Conservation (phyloP, 2,329 filamentous ascomycete species). For the Herpotrichia juniperi region DNA sequence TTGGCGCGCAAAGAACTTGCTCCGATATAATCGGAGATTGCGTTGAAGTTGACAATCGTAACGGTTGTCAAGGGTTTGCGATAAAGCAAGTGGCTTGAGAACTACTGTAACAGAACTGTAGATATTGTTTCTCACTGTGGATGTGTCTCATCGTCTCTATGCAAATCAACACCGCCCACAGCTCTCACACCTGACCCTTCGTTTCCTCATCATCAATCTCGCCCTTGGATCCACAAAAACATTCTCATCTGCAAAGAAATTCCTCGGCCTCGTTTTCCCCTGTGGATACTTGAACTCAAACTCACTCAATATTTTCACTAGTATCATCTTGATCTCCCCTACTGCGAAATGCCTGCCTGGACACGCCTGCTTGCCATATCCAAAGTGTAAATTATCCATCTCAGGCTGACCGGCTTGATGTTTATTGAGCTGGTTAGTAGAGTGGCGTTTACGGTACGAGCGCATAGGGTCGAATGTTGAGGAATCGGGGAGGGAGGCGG, state of each 20-base stretch:
- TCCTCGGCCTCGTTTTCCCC: constrained; percentile 5
- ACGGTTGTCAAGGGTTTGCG: too few species aligned
- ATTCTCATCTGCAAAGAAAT: constrained; percentile 6
- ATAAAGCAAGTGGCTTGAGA: too few species aligned
- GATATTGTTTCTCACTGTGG: too few species aligned
- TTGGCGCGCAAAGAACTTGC: background rate
- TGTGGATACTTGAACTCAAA: constrained; percentile 8
- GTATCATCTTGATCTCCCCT: constrained; percentile 12
- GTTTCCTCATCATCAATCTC: constrained; percentile 3
- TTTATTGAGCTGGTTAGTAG: constrained; percentile 4
- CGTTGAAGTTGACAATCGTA: too few species aligned
- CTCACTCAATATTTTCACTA: constrained; percentile 6
- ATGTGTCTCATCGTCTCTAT: too few species aligned
- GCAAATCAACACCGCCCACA: background rate
- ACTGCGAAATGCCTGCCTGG: constrained; percentile 17
- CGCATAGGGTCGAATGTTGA: constrained; percentile 16
- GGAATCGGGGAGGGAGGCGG: constrained; percentile 4
- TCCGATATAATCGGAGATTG: too few species aligned
- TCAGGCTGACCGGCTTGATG: constrained; percentile 8
- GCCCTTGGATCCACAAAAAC: constrained; percentile 8
- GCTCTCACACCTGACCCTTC: background rate
- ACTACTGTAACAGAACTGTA: too few species aligned
- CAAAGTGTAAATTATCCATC: constrained; percentile 13
- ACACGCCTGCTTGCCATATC: constrained; percentile 18
- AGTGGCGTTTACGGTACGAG: constrained; percentile 11